Conservation (phyloP, 2,329 filamentous ascomycete genomes). For the Elsinoe ampelina region DNA sequence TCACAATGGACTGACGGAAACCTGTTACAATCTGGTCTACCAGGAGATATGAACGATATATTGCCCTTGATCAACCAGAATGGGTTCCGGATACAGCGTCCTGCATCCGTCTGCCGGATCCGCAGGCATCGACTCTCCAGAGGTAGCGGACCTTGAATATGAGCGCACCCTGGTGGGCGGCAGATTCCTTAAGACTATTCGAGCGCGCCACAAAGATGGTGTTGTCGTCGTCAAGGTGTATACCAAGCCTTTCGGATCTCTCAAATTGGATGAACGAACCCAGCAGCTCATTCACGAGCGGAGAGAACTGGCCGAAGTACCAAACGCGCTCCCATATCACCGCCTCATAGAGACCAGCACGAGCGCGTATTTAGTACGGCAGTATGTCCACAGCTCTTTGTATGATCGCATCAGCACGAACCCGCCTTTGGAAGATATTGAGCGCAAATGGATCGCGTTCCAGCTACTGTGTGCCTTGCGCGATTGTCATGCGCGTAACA, state of each 20-base stretch:
- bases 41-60: too few species aligned
- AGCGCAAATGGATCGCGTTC: conserved; percentile 98
- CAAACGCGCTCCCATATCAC: conserved; percentile 85
- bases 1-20: neutral
- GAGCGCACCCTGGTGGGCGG: conserved; percentile 87
- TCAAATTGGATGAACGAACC: conserved; percentile 16
- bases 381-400: conserved; percentile 91
- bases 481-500: conserved; percentile 78
- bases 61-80: conserved; percentile 35
- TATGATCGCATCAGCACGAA: conserved; percentile 96
- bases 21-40: too few species aligned
- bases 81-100: conserved; percentile 96
- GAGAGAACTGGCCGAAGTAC: conserved; percentile 67
- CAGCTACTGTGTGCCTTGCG: conserved; percentile 86
- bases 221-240: conserved; percentile 90
- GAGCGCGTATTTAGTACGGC: conserved; percentile 85
- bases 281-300: conserved; percentile 49
- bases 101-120: conserved; percentile 84
- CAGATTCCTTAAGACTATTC: conserved; percentile 93
- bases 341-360: conserved; percentile 84
- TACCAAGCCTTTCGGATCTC: conserved; percentile 66
- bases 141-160: conserved; percentile 82
- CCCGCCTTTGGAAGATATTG: conserved; percentile 91
- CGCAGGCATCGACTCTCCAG: conserved; percentile 86
- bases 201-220: conserved; percentile 81